These are phyloP conservation scores for Puccinia sorghi DNA, from an alignment of 1,284 basidiomycete genomes.

Conservation along the genomic window DNA sequence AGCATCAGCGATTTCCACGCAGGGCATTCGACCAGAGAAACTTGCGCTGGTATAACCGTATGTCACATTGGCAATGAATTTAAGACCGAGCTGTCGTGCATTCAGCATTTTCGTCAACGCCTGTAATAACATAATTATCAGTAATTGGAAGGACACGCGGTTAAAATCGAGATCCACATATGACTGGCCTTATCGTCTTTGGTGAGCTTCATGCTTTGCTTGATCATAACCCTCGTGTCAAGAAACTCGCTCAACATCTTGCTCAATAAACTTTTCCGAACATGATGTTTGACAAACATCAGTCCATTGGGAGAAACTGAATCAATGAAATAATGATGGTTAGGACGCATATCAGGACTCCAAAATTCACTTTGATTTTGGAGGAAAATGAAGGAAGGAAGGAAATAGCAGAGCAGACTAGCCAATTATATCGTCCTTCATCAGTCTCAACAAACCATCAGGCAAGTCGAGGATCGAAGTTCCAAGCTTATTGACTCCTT, in stretches of 20 bases:
- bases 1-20: conserved; percentile 94
- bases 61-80: conserved; percentile 82
- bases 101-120: conserved; percentile 73
- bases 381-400: background rate
- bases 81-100: conserved; percentile 82
- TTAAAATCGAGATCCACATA: background rate
- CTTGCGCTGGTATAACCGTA: conserved; percentile 94
- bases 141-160: background rate
- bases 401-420: conserved; percentile 53
- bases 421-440: conserved; percentile 77
- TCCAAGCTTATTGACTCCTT: conserved; percentile 84
- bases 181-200: conserved; percentile 70
- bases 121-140: conserved; percentile 60
- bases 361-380: background rate
- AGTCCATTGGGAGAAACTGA: conserved; percentile 91
- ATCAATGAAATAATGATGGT: conserved; percentile 25
- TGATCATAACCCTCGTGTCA: conserved; percentile 97
- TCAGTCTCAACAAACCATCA: conserved; percentile 67
- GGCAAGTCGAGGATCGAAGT: conserved; percentile 70
- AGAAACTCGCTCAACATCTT: conserved; percentile 91
- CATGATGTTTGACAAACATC: conserved; percentile 81
- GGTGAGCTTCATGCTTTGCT: conserved; percentile 83
- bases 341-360: background rate
- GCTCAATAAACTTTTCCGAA: conserved; percentile 79
- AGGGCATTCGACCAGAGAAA: conserved; percentile 95